Evolutionary conservation across 176 grass and related monocot genomes (phyloP), one percentile per base, ranked within the genome.

Genomic region (Zoysia japonica): DNA sequence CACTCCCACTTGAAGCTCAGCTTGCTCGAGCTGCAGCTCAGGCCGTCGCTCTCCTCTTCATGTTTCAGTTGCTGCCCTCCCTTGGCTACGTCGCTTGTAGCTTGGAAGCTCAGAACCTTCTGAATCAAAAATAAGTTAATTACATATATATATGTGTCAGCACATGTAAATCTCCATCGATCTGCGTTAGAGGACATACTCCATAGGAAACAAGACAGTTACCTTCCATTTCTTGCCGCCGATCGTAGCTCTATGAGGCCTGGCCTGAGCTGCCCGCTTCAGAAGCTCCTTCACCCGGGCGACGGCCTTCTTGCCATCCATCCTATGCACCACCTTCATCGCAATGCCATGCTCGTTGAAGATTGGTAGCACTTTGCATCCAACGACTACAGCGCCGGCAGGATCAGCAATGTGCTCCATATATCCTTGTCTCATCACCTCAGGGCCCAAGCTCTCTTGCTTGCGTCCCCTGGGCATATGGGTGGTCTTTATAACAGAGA

Each of bases 271-370:
- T 15, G 82, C 82, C 36, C 82, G 73, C 59, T 64, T 85, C 43
- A 89, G 77, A 54, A 89, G 82, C 65, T 88, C 87, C 82, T 88
- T 88, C 40, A 88, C 82, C 44, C 87, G 77, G 10, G 82, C 70
- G 7, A 89, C 82, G 1, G 87, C 87, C 65, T 89, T 89, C 82
- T 66, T 89, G 17, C 87, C 82, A 0, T 87, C 85, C 6, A 87
- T 78, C 67, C 67, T 71, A 40, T 89, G 82, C 67, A 47, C 82
- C 61, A 85, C 72, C 82, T 19, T 85, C 72, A 81, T 89, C 82
- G 76, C 71, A 0, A 76, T 65, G 72, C 82, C 87, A 1, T 65
- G 68, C 48, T 85, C 82, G 4, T 37, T 77, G 65, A 85, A 89
- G 72, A 85, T 85, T 1, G 87, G 87, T 11, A 89, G 72, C 10